These are phyloP conservation scores for Cercospora sp. DNA, from an alignment of 2,329 filamentous ascomycete species.

Conservation along the genomic window DNA sequence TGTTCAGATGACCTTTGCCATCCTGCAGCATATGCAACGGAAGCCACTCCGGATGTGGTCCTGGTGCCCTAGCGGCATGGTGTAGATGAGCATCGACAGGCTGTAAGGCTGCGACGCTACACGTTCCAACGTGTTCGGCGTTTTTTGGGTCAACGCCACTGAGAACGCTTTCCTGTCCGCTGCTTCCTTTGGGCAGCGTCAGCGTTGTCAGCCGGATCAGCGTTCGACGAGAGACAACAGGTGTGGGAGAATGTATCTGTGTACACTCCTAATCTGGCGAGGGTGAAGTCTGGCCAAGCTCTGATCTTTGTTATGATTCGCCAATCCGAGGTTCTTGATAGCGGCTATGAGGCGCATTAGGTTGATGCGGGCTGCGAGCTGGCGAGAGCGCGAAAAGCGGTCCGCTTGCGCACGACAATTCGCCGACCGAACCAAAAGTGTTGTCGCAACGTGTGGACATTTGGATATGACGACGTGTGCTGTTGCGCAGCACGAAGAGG, in stretches of 20 bases:
- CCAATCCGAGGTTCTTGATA: background rate
- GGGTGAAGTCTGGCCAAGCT: background rate
- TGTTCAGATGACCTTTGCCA: background rate
- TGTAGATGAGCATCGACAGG: background rate
- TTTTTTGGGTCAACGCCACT: background rate
- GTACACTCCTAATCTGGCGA: background rate
- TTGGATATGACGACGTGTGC: background rate
- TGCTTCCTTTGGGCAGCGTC: background rate
- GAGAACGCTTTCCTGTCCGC: background rate
- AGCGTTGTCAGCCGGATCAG: background rate
- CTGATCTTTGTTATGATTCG: background rate
- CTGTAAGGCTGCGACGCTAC: background rate
- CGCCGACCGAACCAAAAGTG: constrained; percentile 3
- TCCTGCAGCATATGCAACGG: background rate
- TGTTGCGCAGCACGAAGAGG: background rate
- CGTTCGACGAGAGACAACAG: background rate
- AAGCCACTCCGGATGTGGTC: background rate
- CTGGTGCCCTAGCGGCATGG: background rate
- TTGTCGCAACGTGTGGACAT: background rate
- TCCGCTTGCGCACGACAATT: constrained; percentile 4
- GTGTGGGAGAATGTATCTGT: background rate
- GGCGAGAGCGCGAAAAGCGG: constrained; percentile 1
- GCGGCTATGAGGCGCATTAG: constrained; percentile 5
- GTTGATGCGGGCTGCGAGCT: constrained; percentile 1
- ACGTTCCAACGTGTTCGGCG: background rate